Conservation (phyloP, 2,329 filamentous ascomycete genomes). For the Trichophaea hybrida region DNA sequence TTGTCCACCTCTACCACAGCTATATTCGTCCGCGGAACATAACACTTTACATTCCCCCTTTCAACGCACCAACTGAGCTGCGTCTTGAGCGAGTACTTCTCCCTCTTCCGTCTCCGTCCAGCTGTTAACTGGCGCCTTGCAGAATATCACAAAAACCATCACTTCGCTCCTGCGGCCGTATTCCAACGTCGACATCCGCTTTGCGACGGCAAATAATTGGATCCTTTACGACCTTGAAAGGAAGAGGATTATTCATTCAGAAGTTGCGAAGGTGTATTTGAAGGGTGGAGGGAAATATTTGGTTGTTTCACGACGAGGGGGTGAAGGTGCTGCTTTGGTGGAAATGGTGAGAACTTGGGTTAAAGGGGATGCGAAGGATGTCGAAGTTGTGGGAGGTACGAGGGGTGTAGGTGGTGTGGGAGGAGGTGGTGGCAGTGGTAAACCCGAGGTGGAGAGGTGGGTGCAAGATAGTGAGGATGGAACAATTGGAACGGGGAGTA, state of each 20-base stretch:
- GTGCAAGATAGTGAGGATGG: too few relatives aligned
- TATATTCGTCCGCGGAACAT: conserved; percentile 26
- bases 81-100: neutral
- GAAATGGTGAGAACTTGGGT: neutral
- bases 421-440: too few relatives aligned
- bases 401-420: too few relatives aligned
- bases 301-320: neutral
- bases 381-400: too few relatives aligned
- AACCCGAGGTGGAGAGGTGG: too few relatives aligned
- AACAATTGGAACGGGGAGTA: too few relatives aligned
- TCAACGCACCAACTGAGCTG: neutral
- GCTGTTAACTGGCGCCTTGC: neutral
- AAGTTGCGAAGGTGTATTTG: neutral
- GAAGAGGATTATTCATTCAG: neutral
- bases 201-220: neutral
- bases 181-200: neutral
- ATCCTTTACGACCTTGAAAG: neutral
- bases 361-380: neutral
- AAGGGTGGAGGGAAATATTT: neutral
- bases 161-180: neutral
- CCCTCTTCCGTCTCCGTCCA: neutral
- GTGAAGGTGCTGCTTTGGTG: neutral
- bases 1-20: too few relatives aligned
- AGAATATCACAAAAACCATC: neutral
- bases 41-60: neutral